A percentile compares a stretch with the other conserved stretches of the same genome.
phyloP scores from a whole-genome alignment of 2,329 filamentous ascomycete species.

The Thielaviopsis euricoi region DNA sequence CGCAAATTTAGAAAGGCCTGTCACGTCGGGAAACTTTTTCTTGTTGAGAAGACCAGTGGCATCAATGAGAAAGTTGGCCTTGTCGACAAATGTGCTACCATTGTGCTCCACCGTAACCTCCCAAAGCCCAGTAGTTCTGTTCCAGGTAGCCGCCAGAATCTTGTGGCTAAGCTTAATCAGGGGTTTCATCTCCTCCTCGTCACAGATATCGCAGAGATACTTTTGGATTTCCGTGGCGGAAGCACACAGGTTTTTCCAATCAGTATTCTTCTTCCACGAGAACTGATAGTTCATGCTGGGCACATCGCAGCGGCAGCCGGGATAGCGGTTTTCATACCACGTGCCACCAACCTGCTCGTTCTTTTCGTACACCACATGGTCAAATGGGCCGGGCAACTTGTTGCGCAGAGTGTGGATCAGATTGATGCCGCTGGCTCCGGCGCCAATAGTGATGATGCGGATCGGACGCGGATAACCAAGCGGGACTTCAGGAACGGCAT shows the following conservation, averaged over 20 bases:
- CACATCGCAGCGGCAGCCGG: slow-evolving; percentile 39
- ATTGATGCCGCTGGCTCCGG: slow-evolving; percentile 18
- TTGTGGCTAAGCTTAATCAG: slow-evolving; percentile 27
- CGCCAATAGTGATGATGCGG: slow-evolving; percentile 18
- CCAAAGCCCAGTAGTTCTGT: slow-evolving; percentile 27
- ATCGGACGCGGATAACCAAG: slow-evolving; percentile 12
- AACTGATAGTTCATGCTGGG: slow-evolving; percentile 47
- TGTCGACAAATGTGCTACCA: slow-evolving; percentile 26
- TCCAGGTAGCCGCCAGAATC: slow-evolving; percentile 28
- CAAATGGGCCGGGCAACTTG: slow-evolving; percentile 23
- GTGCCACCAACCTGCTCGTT: slow-evolving; percentile 38
- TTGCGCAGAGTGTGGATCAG: slow-evolving; percentile 27
- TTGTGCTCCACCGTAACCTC: slow-evolving; percentile 22
- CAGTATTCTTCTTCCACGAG: slow-evolving; percentile 40
- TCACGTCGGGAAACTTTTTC: slow-evolving; percentile 35
- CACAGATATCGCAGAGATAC: slow-evolving; percentile 32
- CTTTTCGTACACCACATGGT: slow-evolving; percentile 38
- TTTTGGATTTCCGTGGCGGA: slow-evolving; percentile 36
- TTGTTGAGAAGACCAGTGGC: slow-evolving; percentile 37
- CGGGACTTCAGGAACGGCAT: slow-evolving; percentile 6
- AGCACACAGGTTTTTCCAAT: slow-evolving; percentile 42
- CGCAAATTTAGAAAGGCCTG: slow-evolving; percentile 28
- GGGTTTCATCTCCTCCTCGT: slow-evolving; percentile 29
- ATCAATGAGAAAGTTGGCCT: slow-evolving; percentile 32
- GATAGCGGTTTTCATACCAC: slow-evolving; percentile 43